Evolutionary conservation across 495 filamentous ascomycete genomes (phyloP), one percentile per base, ranked within the genome.

Genomic region (Tirmania nivea): DNA sequence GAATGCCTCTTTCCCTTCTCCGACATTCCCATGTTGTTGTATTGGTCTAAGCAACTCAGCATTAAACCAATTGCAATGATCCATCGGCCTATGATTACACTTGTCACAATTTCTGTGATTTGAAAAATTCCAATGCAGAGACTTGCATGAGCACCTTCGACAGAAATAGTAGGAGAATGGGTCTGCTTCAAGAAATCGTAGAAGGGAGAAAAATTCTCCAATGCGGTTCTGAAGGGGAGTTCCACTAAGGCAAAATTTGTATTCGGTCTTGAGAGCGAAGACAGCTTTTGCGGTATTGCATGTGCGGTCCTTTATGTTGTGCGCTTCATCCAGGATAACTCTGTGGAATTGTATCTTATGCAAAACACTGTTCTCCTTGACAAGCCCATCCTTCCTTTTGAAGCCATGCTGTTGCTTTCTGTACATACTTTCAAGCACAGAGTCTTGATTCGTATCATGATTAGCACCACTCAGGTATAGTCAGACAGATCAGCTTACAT

Each of bases 141-240:
- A 73, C 39, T 80, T 72, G 62, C 90, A 97, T 11, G 73, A 60
- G 62, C 90, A 97, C 34, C 74, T 66, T 60, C 83, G 86, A 73
- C 90, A 97, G 59, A 92, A 83, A 65, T 97, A 95, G 65, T 80
- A 84, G 2, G 89, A 82, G 65, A 94, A 95, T 4, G 90, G 90
- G 9, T 71, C 72, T 45, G 94, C 73, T 65, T 88, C 79, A 34
- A 97, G 73, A 64, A 97, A 97, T 2, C 88, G 81, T 35, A 97
- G 70, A 4, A 96, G 73, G 3, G 90, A 94, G 64, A 95, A 95
- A 68, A 96, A 90, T 62, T 97, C 90, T 52, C 89, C 90, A 59
- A 96, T 95, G 35, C 90, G 81, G 63, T 95, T 94, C 61, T 95
- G 90, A 10, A 96, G 76, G 0, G 90, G 90, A 4, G 90, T 97